Base-by-base conservation (phyloP, 495 filamentous ascomycete species). In the Choiromyces venosus region DNA sequence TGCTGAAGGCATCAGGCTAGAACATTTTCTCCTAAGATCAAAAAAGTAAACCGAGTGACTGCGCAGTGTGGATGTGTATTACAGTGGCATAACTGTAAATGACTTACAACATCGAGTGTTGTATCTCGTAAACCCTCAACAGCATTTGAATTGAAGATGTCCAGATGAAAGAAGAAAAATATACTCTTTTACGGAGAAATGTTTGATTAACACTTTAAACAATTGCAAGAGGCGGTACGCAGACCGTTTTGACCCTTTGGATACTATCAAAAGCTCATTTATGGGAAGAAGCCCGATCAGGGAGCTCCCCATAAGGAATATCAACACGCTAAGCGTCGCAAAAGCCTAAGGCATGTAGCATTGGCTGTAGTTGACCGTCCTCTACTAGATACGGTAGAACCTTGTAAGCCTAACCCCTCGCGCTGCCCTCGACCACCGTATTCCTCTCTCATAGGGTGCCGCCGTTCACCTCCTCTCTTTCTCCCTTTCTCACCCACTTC, bases 271-370 rank as follows among this genome's bases (percentile, higher is more conserved):
- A 12, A 52, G 44, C 44, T 61, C 52, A 18, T 61, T 29, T 29
- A 61, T 33, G 52, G 52, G 52, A 12, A 52, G 46, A 33, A 33
- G 25, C 52, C 25, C 25, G 52, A 33, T 61, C 25, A 61, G 25
- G 52, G 33, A 70, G 37, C 65, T 65, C 21, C 52, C 68, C 65
- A 46, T 21, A 12, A 39, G 40, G 40, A 21, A 65, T 46, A 29
- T 56, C 66, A 75, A 42, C 44, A 72, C 65, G 75, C 75, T 72
- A 77, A 77, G 75, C 68, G 65, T 75, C 61, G 64, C 33, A 65
- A 68, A 36, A 42, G 65, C 33, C 70, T 64, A 72, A 46, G 70
- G 65, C 70, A 72, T 68, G 44, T 12, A 44, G 46, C 46, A 37
- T 46, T 36, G 73, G 40, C 67, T 44, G 67, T 68, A 44, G 70